phyloP scores from a whole-genome alignment of 352 stramenopile species.

The Blastocystis sp. region DNA sequence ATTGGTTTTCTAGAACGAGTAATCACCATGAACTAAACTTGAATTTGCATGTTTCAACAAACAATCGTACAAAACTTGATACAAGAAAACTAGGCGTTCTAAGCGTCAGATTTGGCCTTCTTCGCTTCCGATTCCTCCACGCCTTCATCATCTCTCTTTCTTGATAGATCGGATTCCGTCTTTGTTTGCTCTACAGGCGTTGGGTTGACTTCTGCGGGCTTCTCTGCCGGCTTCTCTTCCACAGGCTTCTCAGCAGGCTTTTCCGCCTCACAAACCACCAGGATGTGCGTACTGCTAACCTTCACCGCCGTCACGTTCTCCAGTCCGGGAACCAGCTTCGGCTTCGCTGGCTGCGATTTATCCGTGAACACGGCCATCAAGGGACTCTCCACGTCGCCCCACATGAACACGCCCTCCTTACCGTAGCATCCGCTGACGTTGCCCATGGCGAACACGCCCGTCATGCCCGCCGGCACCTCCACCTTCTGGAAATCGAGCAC shows the following conservation, averaged over 20 bases:
- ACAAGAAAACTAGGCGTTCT: background rate
- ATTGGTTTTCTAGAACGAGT: no score
- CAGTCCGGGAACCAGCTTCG: background rate
- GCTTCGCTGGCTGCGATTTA: background rate
- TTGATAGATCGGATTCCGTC: no score
- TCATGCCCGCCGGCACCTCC: background rate
- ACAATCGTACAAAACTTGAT: no score
- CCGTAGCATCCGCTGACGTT: slow-evolving; percentile 18
- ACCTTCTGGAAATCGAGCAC: background rate
- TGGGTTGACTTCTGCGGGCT: no score
- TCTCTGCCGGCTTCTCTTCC: no score
- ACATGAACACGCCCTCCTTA: slow-evolving; percentile 1
- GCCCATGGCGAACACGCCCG: slow-evolving; percentile 12
- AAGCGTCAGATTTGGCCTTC: background rate
- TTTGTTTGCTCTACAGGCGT: no score
- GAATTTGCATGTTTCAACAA: no score
- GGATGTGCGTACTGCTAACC: background rate
- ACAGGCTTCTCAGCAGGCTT: no score
- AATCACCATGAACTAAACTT: no score
- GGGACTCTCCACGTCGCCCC: background rate
- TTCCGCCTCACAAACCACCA: background rate
- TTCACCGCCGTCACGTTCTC: slow-evolving; percentile 2
- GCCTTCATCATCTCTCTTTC: background rate
- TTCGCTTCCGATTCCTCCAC: background rate
- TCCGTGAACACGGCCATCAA: background rate